These are phyloP conservation scores for Arabis alpina DNA, from an alignment of 345 rosid genomes.

Conservation along the genomic window DNA sequence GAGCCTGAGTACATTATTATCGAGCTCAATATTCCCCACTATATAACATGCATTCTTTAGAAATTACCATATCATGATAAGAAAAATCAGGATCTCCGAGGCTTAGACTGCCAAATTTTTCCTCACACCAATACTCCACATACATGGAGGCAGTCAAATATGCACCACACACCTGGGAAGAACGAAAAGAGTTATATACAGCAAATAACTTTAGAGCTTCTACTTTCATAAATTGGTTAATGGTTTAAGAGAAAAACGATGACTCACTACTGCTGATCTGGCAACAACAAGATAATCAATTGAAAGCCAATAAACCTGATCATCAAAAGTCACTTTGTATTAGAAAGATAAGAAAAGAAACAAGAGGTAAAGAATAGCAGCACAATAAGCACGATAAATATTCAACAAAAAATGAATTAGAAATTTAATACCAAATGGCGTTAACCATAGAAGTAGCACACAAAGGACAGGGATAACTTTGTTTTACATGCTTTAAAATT, in stretches of 20 bases:
- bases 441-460: conserved; percentile 18
- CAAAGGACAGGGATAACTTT: too few species aligned
- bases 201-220: conserved; percentile 23
- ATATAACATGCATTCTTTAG: conserved; percentile 17
- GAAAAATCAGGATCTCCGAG: conserved; percentile 93
- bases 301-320: too few species aligned
- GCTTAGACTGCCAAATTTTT: conserved; percentile 67
- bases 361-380: too few species aligned
- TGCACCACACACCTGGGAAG: conserved; percentile 74
- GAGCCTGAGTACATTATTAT: too few species aligned
- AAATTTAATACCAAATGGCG: not conserved
- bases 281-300: too few species aligned
- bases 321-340: too few species aligned
- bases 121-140: conserved; percentile 98
- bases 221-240: conserved; percentile 13
- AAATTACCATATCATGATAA: conserved; percentile 75
- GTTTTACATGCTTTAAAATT: not conserved
- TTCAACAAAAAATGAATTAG: not conserved
- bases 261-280: too few species aligned
- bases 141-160: conserved; percentile 87
- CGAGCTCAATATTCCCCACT: conserved; percentile 17
- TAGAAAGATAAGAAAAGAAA: too few species aligned
- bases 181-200: conserved; percentile 15
- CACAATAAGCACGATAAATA: conserved; percentile 9
- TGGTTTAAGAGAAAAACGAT: not conserved